A percentile compares a stretch with the other conserved stretches of the same genome.
These are phyloP conservation scores for Drosera capensis DNA, from an alignment of 148 eudicot genomes.

Conservation along the genomic window DNA sequence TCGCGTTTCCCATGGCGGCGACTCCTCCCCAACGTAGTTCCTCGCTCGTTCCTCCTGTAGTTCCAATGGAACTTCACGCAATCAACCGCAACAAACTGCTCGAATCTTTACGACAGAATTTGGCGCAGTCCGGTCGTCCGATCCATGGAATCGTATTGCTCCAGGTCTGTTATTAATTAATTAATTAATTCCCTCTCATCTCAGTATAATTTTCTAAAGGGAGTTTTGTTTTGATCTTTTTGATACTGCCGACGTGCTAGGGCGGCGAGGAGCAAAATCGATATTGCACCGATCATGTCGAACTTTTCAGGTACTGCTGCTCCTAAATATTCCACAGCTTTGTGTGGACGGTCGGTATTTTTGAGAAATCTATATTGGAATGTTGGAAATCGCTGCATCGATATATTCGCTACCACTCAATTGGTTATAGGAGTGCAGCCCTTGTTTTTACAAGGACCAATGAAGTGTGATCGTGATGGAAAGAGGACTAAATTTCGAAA, in stretches of 20 bases:
- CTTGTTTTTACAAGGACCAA: too few species aligned
- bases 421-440: too few species aligned
- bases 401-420: too few species aligned
- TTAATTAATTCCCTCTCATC: not conserved
- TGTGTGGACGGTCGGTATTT: too few species aligned
- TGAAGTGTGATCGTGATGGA: too few species aligned
- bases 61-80: constrained; percentile 51
- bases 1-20: constrained; percentile 27
- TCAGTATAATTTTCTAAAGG: not conserved
- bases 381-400: too few species aligned
- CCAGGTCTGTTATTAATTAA: constrained; percentile 28
- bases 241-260: constrained; percentile 14
- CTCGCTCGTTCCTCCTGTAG: constrained; percentile 37
- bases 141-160: constrained; percentile 55
- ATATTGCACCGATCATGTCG: constrained; percentile 83
- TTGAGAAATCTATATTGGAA: too few species aligned
- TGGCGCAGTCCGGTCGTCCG: constrained; percentile 33
- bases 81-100: constrained; percentile 47
- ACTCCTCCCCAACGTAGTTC: constrained; percentile 11
- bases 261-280: constrained; percentile 85
- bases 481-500: too few species aligned
- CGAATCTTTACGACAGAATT: constrained; percentile 40
- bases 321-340: too few species aligned
- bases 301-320: constrained; percentile 47
- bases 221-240: not conserved